Conservation (phyloP, 2,329 filamentous ascomycete species). For the Paecilomyces sp. region DNA sequence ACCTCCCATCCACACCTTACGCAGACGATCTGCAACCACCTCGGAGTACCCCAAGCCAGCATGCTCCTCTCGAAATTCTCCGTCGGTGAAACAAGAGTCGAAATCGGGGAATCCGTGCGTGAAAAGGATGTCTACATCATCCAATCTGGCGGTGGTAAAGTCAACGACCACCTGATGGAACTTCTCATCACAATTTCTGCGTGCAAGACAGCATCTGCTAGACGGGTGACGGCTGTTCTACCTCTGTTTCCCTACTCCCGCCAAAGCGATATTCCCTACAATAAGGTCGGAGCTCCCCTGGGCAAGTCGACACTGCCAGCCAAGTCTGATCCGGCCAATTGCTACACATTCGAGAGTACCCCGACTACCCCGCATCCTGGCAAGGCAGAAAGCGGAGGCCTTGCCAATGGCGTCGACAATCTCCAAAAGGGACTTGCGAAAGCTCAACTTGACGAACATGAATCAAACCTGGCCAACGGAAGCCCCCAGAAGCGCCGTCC, state of each 20-base stretch:
- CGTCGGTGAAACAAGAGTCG: slow-evolving; percentile 87
- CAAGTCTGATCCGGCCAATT: slow-evolving; percentile 39
- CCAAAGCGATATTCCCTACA: slow-evolving; percentile 94
- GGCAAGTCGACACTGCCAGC: slow-evolving; percentile 53
- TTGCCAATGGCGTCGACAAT: slow-evolving; percentile 60
- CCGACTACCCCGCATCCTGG: slow-evolving; percentile 76
- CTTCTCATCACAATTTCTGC: slow-evolving; percentile 98
- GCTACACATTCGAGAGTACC: slow-evolving; percentile 82
- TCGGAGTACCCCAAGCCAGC: slow-evolving; percentile 78
- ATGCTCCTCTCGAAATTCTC: slow-evolving; percentile 87
- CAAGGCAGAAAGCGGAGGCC: slow-evolving; percentile 57
- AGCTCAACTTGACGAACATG: slow-evolving; percentile 54
- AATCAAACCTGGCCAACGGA: slow-evolving; percentile 33
- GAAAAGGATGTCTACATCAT: slow-evolving; percentile 99
- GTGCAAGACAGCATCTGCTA: slow-evolving; percentile 89
- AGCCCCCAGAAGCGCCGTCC: slow-evolving; percentile 35
- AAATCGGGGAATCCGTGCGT: slow-evolving; percentile 92
- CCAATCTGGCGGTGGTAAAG: slow-evolving; percentile 82
- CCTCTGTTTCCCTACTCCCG: slow-evolving; percentile 95
- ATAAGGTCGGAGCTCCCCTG: slow-evolving; percentile 86
- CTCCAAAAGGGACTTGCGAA: slow-evolving; percentile 69
- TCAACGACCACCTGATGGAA: slow-evolving; percentile 96
- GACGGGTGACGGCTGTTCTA: slow-evolving; percentile 85
- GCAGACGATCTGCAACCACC: slow-evolving; percentile 77
- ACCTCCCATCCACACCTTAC: slow-evolving; percentile 86